Evolutionary conservation across 805 yeast genomes (phyloP), one percentile per base, ranked within the genome.

Genomic region (Limtongozyma cylindracea): DNA sequence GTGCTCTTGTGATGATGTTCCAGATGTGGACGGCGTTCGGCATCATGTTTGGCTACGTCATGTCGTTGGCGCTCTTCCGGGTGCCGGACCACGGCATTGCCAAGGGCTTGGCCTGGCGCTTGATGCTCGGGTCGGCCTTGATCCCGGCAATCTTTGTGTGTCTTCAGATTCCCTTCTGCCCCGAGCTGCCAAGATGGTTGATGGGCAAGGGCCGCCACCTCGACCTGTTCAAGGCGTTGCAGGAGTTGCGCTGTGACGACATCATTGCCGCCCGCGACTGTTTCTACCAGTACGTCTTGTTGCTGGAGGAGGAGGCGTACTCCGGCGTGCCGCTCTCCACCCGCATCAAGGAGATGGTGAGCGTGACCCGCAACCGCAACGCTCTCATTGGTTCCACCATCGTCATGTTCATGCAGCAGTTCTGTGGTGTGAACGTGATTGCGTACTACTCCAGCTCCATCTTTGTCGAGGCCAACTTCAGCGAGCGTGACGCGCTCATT

Each of bases 331-430:
- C 65, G 12, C 53, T 56, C 25, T 38, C 35, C 33, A 45, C 39
- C 30, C 58, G 65, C 35, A 23, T 61, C 21, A 45, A 44, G 23
- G 73, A 68, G 38, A 48, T 74, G 51, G 52, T 76, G 38, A 56
- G 69, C 1, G 53, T 72, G 21, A 60, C 88, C 42, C 63, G 93
- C 52, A 74, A 73, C 43, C 61, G 91, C 45, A 71, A 77, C 38
- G 91, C 84, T 23, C 64, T 76, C 6, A 32, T 70, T 25, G 91
- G 76, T 25, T 64, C 91, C 3, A 70, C 71, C 60, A 56, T 76
- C 30, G 77, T 68, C 27, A 77, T 78, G 65, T 72, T 76, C 38
- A 70, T 71, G 77, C 92, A 77, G 49, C 91, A 77, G 41, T 72
- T 76, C 48, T 77, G 91, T 46, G 92, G 92, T 33, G 63, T 77